Base-by-base conservation (phyloP, 2,329 filamentous ascomycete genomes). In the Colletotrichum costaricense region DNA sequence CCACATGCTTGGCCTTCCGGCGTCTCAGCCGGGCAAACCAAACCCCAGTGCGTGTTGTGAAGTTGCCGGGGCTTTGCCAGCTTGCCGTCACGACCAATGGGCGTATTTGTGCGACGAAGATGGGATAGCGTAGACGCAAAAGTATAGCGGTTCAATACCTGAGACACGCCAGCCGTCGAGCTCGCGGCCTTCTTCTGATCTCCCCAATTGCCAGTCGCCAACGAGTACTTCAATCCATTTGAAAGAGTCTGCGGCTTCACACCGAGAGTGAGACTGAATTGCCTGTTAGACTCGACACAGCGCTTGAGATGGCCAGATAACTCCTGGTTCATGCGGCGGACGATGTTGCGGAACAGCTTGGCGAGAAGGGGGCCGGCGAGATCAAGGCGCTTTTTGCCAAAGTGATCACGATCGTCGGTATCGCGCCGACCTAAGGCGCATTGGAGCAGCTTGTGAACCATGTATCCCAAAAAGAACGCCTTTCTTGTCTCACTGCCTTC, bases 141-240 rank as follows among this genome's bases (percentile, higher is more conserved):
- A 0, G 97, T 98, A 82, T 98, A 99, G 81, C 97, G 92, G 86
- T 98, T 99, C 79, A 99, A 86, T 84, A 99, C 97, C 85, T 99
- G 97, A 60, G 96, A 98, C 59, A 99, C 97, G 88, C 97, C 97
- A 59, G 97, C 97, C 76, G 97, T 98, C 1, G 95, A 94, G 78
- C 93, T 96, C 78, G 94, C 94, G 24, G 97, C 95, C 87, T 98
- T 99, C 89, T 98, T 99, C 86, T 99, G 97, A 77, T 99, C 97
- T 80, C 97, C 97, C 97, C 97, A 99, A 84, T 99, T 99, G 77
- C 97, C 97, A 16, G 97, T 99, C 30, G 97, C 96, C 75, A 99
- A 88, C 65, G 97, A 98, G 84, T 99, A 99, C 81, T 98, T 98
- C 76, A 99, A 86, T 63, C 96, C 97, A 80, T 97, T 97, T 24